Conservation (phyloP, 495 filamentous ascomycete genomes). For the Aspergillus leporis region DNA sequence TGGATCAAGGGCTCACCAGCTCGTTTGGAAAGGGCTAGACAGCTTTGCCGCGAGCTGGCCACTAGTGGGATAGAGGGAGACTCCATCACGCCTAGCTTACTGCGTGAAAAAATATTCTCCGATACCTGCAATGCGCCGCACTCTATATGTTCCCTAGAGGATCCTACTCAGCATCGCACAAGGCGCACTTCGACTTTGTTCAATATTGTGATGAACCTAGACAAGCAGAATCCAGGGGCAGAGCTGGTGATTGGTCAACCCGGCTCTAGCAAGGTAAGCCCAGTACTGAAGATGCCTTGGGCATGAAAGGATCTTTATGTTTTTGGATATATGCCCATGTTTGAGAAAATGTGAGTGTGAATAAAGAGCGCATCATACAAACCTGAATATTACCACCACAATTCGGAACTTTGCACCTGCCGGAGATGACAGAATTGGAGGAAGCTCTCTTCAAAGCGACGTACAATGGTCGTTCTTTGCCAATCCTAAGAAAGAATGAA, state of each 20-base stretch:
- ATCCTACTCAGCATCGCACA: constrained; percentile 20
- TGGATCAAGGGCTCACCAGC: constrained; percentile 57
- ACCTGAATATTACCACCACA: too few species aligned
- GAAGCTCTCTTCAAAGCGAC: too few species aligned
- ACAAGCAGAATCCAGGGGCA: constrained; percentile 23
- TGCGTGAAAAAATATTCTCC: constrained; percentile 34
- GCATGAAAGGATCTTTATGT: background rate
- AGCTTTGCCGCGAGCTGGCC: constrained; percentile 38
- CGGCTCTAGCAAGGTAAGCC: constrained; percentile 30
- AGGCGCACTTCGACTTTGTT: constrained; percentile 30
- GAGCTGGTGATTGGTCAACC: constrained; percentile 36
- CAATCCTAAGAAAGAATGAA: too few species aligned
- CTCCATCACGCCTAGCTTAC: constrained; percentile 21
- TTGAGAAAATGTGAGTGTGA: too few species aligned
- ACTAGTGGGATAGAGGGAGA: constrained; percentile 21
- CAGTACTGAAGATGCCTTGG: constrained; percentile 34
- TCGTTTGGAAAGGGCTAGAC: constrained; percentile 46
- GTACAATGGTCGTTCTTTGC: too few species aligned
- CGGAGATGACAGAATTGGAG: too few species aligned
- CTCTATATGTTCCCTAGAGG: constrained; percentile 34
- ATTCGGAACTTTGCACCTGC: too few species aligned
- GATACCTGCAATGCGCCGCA: constrained; percentile 37
- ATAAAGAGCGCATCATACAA: too few species aligned
- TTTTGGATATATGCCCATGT: too few species aligned
- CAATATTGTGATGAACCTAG: constrained; percentile 43